Conservation (phyloP, 805 yeast species). For the Maudiozyma barnettii region DNA sequence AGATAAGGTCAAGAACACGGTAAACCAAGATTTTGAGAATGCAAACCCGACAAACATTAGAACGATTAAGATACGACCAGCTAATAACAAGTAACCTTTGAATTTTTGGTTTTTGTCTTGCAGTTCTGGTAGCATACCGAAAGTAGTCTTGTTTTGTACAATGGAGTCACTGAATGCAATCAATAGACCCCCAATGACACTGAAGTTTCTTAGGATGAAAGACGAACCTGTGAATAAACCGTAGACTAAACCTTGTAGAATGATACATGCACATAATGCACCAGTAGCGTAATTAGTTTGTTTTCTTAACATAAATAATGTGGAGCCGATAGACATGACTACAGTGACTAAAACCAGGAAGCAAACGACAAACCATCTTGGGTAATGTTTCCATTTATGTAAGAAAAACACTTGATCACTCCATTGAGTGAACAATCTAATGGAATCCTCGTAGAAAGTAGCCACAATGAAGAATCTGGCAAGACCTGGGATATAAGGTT, state of each 20-base stretch:
- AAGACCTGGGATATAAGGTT: constrained; percentile 75
- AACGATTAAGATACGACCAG: constrained; percentile 81
- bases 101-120: constrained; percentile 50
- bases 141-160: constrained; percentile 59
- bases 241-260: constrained; percentile 82
- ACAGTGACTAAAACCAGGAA: constrained; percentile 56
- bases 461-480: constrained; percentile 90
- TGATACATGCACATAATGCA: constrained; percentile 58
- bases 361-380: constrained; percentile 61
- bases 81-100: constrained; percentile 74
- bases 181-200: constrained; percentile 86
- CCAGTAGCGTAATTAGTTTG: constrained; percentile 63
- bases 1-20: constrained; percentile 54
- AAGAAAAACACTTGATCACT: constrained; percentile 79
- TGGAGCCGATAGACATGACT: constrained; percentile 66
- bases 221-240: constrained; percentile 76
- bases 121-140: constrained; percentile 42
- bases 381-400: constrained; percentile 69
- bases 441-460: constrained; percentile 84
- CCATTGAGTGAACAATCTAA: constrained; percentile 84
- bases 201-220: constrained; percentile 78
- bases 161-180: constrained; percentile 82
- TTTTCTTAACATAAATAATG: constrained; percentile 61
- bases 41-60: constrained; percentile 81
- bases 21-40: constrained; percentile 62